Evolutionary conservation across 768 basidiomycete species (phyloP), one percentile per base, ranked within the genome.

Genomic region (Coprinellus micaceus): DNA sequence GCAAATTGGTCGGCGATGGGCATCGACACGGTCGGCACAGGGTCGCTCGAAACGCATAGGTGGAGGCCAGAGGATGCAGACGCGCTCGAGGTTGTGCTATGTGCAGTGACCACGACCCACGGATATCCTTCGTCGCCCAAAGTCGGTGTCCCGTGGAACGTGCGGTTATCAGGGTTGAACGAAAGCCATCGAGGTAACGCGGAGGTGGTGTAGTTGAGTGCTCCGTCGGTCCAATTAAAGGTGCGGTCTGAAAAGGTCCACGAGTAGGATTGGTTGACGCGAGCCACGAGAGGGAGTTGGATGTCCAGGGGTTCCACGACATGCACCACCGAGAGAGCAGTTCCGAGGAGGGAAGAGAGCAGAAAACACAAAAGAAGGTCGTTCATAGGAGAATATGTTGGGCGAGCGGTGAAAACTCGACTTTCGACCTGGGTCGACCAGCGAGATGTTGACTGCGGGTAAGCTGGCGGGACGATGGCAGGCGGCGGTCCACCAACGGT

Each of bases 201-300:
- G 4, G 78, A 77, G 0, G 81, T 78, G 3, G 82, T 71, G 66
- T 87, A 90, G 22, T 63, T 68, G 6, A 81, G 59, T 7, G 50
- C 7, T 57, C 74, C 81, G 59, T 70, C 67, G 29, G 72, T 62
- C 9, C 81, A 79, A 28, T 69, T 65, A 71, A 95, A 96, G 0
- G 94, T 93, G 48, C 70, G 65, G 3, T 74, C 64, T 59, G 86
- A 80, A 62, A 91, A 77, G 13, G 84, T 69, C 86, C 91, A 98
- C 46, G 77, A 74, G 68, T 82, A 98, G 43, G 76, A 74, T 53
- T 80, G 61, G 65, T 76, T 74, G 37, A 85, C 70, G 57, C 91
- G 85, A 21, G 91, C 93, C 58, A 97, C 82, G 41, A 79, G 77
- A 19, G 94, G 93, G 43, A 84, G 81, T 71, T 98, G 95, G 29